Conservation (phyloP, 192 early-diverging fungal species). For the Podochytrium sp. region DNA sequence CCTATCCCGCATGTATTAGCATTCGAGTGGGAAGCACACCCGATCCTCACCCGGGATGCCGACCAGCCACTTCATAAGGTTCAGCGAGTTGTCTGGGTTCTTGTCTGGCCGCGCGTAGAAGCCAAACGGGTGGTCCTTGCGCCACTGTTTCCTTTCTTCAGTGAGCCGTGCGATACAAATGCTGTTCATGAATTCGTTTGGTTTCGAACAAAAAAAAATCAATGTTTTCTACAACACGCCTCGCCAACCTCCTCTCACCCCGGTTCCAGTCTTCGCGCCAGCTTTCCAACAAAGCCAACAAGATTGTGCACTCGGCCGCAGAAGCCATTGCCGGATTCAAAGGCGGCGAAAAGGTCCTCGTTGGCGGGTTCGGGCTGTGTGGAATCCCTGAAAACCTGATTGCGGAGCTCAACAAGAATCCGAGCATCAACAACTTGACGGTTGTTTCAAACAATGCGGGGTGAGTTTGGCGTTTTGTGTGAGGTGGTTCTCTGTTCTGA, state of each 20-base stretch:
- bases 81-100: constrained; percentile 75
- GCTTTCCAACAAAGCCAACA: constrained; percentile 40
- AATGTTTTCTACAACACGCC: neutral
- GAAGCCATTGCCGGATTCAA: constrained; percentile 54
- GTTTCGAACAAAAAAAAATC: neutral
- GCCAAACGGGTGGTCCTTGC: constrained; percentile 93
- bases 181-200: constrained; percentile 44
- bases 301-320: constrained; percentile 60
- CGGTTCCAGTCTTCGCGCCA: neutral
- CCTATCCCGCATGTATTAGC: too few relatives aligned
- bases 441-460: constrained; percentile 83
- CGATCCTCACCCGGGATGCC: constrained; percentile 73
- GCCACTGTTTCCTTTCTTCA: constrained; percentile 97
- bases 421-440: constrained; percentile 66
- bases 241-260: neutral
- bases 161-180: constrained; percentile 81
- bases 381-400: constrained; percentile 83
- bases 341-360: constrained; percentile 58
- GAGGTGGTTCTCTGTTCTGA: neutral
- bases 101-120: constrained; percentile 93
- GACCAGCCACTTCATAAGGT: constrained; percentile 84
- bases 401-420: constrained; percentile 60
- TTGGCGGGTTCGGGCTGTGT: constrained; percentile 76
- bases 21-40: neutral
- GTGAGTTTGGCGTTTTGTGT: constrained; percentile 14